Conservation (phyloP, 2,329 filamentous ascomycete genomes). For the Dendrostoma leiphaemia region DNA sequence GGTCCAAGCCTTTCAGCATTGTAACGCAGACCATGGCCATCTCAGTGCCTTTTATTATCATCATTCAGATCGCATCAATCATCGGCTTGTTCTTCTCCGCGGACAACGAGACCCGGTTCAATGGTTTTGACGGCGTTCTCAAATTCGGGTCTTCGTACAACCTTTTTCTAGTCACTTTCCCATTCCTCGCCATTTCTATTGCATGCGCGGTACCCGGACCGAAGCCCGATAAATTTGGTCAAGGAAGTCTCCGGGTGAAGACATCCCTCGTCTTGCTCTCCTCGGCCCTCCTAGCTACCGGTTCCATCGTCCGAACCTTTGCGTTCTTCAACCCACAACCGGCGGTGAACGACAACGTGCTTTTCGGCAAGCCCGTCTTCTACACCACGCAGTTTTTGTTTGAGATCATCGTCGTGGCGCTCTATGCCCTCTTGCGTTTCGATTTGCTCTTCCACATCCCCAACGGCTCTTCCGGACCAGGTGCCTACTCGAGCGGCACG, state of each 20-base stretch:
- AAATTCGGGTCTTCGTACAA: conserved; percentile 23
- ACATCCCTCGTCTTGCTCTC: conserved; percentile 25
- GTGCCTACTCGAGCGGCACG: conserved; percentile 23
- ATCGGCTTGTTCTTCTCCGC: conserved; percentile 26
- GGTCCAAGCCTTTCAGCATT: conserved; percentile 29
- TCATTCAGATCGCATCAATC: conserved; percentile 31
- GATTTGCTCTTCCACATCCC: conserved; percentile 31
- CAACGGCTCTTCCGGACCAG: conserved; percentile 27
- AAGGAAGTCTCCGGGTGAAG: conserved; percentile 29
- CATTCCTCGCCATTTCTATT: conserved; percentile 24
- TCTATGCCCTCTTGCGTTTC: conserved; percentile 27
- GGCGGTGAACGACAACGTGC: conserved; percentile 22
- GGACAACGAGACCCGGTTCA: conserved; percentile 19
- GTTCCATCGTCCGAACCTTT: conserved; percentile 25
- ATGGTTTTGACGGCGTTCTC: conserved; percentile 17
- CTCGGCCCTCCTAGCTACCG: conserved; percentile 20
- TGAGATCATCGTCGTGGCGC: conserved; percentile 27
- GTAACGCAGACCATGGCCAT: conserved; percentile 24
- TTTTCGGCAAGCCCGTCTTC: conserved; percentile 33
- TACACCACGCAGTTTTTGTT: conserved; percentile 34
- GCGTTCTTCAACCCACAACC: conserved; percentile 25
- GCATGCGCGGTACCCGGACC: conserved; percentile 27
- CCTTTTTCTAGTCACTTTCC: conserved; percentile 23
- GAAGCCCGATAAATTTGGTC: conserved; percentile 30
- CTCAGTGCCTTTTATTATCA: conserved; percentile 27